A percentile compares a stretch with the other conserved stretches of the same genome.
phyloP scores from a whole-genome alignment of 768 basidiomycete species.

The Suillus tomentosus region DNA sequence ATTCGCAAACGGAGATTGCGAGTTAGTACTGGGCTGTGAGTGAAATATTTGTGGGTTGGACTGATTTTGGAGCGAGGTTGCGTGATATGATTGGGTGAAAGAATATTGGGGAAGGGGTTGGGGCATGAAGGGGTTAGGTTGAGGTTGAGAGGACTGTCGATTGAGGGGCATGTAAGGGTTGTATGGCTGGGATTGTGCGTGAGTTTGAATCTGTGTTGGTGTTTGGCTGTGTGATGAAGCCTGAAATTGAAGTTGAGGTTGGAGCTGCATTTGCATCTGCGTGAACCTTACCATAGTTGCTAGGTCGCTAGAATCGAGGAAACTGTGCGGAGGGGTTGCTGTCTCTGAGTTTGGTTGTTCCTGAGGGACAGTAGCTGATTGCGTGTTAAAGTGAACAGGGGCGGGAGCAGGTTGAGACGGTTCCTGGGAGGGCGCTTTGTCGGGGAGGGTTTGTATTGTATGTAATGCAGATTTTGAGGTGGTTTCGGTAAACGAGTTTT shows the following conservation, averaged over 20 bases:
- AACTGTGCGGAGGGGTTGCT: conserved; percentile 5
- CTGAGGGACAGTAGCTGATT: background rate
- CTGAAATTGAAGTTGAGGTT: conserved; percentile 7
- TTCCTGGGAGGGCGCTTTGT: background rate
- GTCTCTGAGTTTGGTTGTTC: background rate
- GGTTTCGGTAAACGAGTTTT: background rate
- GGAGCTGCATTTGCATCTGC: conserved; percentile 23
- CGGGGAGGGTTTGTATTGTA: background rate
- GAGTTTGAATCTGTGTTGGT: conserved; percentile 5
- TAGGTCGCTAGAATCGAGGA: conserved; percentile 28
- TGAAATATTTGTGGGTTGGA: conserved; percentile 8
- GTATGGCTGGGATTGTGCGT: conserved; percentile 9
- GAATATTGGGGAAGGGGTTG: conserved; percentile 19
- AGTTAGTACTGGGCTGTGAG: conserved; percentile 2
- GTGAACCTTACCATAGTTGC: conserved; percentile 25
- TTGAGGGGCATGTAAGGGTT: conserved; percentile 8
- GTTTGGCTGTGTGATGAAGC: conserved; percentile 10
- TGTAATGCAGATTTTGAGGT: background rate
- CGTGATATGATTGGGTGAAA: conserved; percentile 11
- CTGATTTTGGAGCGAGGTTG: conserved; percentile 10
- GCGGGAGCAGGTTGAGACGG: conserved; percentile 2
- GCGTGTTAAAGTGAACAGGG: background rate
- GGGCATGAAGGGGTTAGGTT: conserved; percentile 11
- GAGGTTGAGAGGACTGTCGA: conserved; percentile 5
- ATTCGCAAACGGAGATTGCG: conserved; percentile 29